These are phyloP conservation scores for Quercus cerris DNA, from an alignment of 306 rosid genomes.

Conservation along the genomic window DNA sequence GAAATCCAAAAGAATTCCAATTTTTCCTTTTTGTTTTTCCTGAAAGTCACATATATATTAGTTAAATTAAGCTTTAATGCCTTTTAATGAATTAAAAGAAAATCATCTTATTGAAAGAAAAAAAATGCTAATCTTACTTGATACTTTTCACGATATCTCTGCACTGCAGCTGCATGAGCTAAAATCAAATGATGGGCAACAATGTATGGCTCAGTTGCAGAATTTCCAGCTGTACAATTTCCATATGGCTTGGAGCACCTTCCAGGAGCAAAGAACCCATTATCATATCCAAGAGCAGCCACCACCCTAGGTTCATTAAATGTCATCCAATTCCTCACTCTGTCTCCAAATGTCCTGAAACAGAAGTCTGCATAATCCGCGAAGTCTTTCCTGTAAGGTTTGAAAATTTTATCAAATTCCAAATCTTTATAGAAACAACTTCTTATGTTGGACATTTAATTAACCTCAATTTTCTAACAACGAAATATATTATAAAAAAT, in stretches of 20 bases:
- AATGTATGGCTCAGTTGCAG: conserved; percentile 85
- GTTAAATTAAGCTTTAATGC: not conserved
- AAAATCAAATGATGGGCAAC: conserved; percentile 79
- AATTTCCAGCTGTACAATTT: conserved; percentile 75
- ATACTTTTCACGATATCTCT: conserved; percentile 74
- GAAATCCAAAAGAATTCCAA: conserved; percentile 85
- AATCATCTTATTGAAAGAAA: not conserved
- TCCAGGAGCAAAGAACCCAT: conserved; percentile 80
- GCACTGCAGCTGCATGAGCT: conserved; percentile 83
- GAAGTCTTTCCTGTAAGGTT: conserved; percentile 65
- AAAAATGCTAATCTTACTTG: conserved; percentile 40
- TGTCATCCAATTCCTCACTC: conserved; percentile 97
- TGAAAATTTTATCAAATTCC: conserved; percentile 13
- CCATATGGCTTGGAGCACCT: conserved; percentile 83
- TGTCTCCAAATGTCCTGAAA: conserved; percentile 85
- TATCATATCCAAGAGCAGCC: conserved; percentile 93
- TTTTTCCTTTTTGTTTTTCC: conserved; percentile 73
- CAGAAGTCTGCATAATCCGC: conserved; percentile 93
- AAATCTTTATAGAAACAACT: not conserved
- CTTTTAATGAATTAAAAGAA: not conserved
- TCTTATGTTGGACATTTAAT: not conserved
- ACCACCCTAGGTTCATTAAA: conserved; percentile 86
- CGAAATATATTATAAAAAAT: not conserved
- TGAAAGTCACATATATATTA: conserved; percentile 26
- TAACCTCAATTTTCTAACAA: not conserved